A percentile compares a stretch with the other conserved stretches of the same genome.
Conservation (phyloP, 345 rosid genomes). For the Anastatica hierochuntica region DNA sequence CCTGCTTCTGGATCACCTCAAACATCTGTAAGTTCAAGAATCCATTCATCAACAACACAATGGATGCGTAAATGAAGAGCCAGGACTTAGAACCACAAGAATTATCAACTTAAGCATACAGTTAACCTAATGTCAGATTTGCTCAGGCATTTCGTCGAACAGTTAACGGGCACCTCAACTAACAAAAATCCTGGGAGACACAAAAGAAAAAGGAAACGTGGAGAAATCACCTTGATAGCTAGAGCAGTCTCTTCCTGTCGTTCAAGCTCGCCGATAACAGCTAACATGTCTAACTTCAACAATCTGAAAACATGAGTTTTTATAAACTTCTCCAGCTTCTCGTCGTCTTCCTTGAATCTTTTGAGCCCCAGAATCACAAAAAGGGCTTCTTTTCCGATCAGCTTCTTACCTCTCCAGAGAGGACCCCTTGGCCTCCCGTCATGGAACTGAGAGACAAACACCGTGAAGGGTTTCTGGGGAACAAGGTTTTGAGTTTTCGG, state of each 20-base stretch:
- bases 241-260: conserved; percentile 70
- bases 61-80: not conserved
- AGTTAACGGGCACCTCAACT: conserved; percentile 16
- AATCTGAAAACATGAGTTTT: conserved; percentile 69
- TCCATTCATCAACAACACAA: too few relatives aligned
- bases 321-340: conserved; percentile 54
- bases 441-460: conserved; percentile 42
- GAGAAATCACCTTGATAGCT: conserved; percentile 47
- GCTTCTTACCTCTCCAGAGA: conserved; percentile 90
- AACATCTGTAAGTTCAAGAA: conserved; percentile 48
- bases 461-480: conserved; percentile 17
- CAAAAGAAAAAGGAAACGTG: not conserved
- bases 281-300: conserved; percentile 67
- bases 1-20: conserved; percentile 61
- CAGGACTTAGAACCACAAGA: not conserved
- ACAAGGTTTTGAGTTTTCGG: conserved; percentile 8
- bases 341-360: conserved; percentile 70
- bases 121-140: not conserved
- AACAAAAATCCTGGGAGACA: not conserved
- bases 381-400: conserved; percentile 79
- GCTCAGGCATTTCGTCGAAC: conserved; percentile 24
- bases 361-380: conserved; percentile 65
- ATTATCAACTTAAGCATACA: not conserved
- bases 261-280: conserved; percentile 77
- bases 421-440: conserved; percentile 96